Conservation (phyloP, 75 land plant species). For the Picea glauca region DNA sequence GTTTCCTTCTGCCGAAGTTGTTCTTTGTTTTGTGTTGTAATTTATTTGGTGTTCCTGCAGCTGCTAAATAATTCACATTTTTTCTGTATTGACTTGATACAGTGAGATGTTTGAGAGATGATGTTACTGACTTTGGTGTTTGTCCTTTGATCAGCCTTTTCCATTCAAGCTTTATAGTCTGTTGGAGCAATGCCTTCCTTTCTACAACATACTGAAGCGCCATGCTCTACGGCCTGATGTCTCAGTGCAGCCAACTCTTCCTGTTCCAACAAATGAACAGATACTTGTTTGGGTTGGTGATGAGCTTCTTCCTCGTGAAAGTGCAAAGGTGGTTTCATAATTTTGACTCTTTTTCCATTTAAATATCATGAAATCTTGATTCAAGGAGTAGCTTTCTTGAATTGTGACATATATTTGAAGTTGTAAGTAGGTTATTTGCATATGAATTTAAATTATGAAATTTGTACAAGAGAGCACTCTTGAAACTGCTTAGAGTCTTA, state of each 20-base stretch:
- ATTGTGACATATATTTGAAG: background rate
- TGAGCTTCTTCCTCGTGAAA: slow-evolving; percentile 79
- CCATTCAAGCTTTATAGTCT: slow-evolving; percentile 58
- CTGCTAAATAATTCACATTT: background rate
- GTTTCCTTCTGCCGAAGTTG: too few species aligned
- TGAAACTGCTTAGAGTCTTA: background rate
- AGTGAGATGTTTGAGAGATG: background rate
- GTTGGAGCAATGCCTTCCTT: slow-evolving; percentile 83
- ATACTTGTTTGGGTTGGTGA: slow-evolving; percentile 91
- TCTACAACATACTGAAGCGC: slow-evolving; percentile 76
- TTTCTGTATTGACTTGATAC: background rate
- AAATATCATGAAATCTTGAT: background rate
- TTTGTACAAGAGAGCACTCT: background rate
- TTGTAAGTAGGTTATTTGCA: background rate
- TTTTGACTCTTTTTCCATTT: background rate
- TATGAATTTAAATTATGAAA: background rate
- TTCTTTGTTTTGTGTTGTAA: too few species aligned
- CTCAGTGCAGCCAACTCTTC: slow-evolving; percentile 48
- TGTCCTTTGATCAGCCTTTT: slow-evolving; percentile 53
- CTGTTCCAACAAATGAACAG: slow-evolving; percentile 73
- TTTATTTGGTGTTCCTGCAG: too few species aligned
- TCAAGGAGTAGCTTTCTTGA: background rate
- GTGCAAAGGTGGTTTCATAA: slow-evolving; percentile 68
- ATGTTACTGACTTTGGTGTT: background rate
- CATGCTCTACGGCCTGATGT: slow-evolving; percentile 26